Conservation (phyloP, 1,139 yeast species). For the Hemisphaericaspora lyxosophila region DNA sequence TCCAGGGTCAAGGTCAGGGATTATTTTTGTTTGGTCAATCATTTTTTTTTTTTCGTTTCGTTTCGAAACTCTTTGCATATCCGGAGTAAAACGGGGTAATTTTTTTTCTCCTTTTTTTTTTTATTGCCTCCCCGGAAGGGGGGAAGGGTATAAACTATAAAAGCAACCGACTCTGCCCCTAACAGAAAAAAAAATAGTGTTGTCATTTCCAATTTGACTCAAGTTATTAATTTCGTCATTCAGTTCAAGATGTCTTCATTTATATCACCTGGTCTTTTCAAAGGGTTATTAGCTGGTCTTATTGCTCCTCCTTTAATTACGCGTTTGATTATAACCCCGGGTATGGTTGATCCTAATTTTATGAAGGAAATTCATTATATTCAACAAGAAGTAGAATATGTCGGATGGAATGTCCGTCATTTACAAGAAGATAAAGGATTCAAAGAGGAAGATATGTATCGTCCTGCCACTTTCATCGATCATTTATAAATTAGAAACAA, state of each 20-base stretch:
- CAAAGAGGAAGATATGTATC: constrained; percentile 29
- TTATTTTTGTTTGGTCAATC: too few species aligned
- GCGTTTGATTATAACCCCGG: constrained; percentile 27
- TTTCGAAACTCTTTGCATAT: too few species aligned
- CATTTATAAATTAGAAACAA: neutral
- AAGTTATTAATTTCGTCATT: too few species aligned
- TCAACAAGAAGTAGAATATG: constrained; percentile 33
- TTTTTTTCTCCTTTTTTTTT: too few species aligned
- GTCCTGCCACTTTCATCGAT: constrained; percentile 22
- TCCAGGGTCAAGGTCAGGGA: too few species aligned
- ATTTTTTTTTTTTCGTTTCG: too few species aligned
- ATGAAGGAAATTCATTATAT: constrained; percentile 34
- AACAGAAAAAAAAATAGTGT: too few species aligned
- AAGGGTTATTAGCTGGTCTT: constrained; percentile 32
- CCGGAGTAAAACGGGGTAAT: too few species aligned
- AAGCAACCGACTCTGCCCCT: too few species aligned
- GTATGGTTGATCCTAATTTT: constrained; percentile 21
- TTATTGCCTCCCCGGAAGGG: too few species aligned
- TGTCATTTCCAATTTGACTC: too few species aligned
- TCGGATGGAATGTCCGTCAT: constrained; percentile 41
- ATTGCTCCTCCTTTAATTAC: constrained; percentile 33
- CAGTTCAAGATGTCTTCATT: constrained; percentile 13
- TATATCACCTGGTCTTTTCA: constrained; percentile 13
- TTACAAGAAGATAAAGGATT: constrained; percentile 33
- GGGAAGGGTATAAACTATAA: too few species aligned